phyloP scores from a whole-genome alignment of 1,284 basidiomycete species.

The Gomphus bonarii region DNA sequence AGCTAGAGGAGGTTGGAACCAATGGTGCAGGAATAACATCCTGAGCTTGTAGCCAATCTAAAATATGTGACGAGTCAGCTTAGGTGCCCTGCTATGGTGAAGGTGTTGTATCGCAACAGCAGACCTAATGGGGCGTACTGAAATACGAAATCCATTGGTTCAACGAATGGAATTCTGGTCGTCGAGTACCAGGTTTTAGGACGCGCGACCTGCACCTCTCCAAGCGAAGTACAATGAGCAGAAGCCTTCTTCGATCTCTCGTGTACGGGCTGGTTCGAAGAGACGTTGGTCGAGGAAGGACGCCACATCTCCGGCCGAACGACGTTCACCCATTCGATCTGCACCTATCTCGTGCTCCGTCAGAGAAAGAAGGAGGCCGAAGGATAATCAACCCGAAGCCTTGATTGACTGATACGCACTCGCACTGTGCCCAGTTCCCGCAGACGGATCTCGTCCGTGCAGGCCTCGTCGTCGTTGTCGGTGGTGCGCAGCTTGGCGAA shows the following conservation, averaged over 20 bases:
- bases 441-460: constrained; percentile 1
- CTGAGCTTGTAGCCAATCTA: constrained; percentile 5
- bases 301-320: constrained; percentile 2
- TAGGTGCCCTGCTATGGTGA: no score
- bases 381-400: neutral
- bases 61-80: neutral
- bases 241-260: constrained; percentile 6
- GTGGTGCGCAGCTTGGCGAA: constrained; percentile 6
- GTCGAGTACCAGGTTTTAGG: constrained; percentile 9
- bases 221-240: constrained; percentile 1
- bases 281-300: neutral
- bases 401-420: neutral
- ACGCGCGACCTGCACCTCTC: neutral
- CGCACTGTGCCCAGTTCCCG: constrained; percentile 6
- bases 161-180: neutral
- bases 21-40: neutral
- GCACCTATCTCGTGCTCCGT: neutral
- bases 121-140: constrained; percentile 5
- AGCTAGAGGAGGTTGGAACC: neutral
- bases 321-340: constrained; percentile 7
- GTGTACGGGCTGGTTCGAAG: neutral
- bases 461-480: constrained; percentile 2
- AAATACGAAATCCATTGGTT: constrained; percentile 5
- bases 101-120: neutral
- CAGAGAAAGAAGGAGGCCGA: neutral